A percentile compares a stretch with the other conserved stretches of the same genome.
Evolutionary conservation across 139 green algal genomes (phyloP).

Genomic region (Zygnema circumcarinatum): DNA sequence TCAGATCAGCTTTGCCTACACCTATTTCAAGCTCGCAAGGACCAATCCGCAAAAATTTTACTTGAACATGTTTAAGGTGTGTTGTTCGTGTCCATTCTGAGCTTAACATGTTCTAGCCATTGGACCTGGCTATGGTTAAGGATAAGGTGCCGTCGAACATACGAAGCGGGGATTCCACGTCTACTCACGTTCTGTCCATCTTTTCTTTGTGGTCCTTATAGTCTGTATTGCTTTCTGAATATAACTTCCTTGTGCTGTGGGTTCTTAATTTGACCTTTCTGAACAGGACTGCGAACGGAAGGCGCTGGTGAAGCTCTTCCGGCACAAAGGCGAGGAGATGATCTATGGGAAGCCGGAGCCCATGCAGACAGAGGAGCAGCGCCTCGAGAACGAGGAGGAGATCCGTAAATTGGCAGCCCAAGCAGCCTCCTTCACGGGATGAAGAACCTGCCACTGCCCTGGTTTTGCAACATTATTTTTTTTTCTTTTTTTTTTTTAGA

Average conservation of each 20-base stretch:
- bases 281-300: conserved; percentile 55
- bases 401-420: background rate
- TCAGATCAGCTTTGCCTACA: conserved; percentile 60
- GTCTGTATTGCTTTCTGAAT: background rate
- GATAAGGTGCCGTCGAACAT: background rate
- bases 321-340: conserved; percentile 45
- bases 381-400: background rate
- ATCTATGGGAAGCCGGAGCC: background rate
- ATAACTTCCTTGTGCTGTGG: too few species aligned
- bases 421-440: background rate
- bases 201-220: background rate
- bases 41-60: conserved; percentile 44
- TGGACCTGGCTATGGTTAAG: background rate
- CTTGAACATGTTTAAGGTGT: conserved; percentile 56
- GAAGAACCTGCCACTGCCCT: too few species aligned
- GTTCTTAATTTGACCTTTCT: background rate
- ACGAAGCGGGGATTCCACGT: background rate
- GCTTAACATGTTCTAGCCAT: background rate
- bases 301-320: conserved; percentile 52
- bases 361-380: background rate
- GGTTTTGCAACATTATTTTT: too few species aligned
- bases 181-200: background rate
- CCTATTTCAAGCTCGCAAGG: conserved; percentile 41
- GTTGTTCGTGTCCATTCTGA: too few species aligned
- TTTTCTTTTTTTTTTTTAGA: too few species aligned